These are phyloP conservation scores for Triticum dicoccoides DNA, from an alignment of 176 grass and related monocot genomes.

Conservation along the genomic window DNA sequence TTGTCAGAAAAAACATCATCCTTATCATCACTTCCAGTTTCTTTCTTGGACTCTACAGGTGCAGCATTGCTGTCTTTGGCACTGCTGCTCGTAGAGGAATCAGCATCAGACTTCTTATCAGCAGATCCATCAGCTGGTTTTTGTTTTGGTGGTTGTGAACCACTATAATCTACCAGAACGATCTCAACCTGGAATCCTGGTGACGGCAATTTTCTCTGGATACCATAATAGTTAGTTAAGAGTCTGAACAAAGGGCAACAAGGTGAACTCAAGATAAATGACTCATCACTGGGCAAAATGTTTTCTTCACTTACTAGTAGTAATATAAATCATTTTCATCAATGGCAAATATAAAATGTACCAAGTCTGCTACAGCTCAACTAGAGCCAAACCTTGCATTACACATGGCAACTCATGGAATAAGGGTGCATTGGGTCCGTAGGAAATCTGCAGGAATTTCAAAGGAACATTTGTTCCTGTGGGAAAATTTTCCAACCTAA, in stretches of 20 bases:
- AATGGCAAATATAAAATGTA: background rate
- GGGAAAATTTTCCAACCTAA: too few relatives aligned
- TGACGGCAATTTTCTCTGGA: conserved; percentile 91
- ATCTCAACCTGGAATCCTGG: conserved; percentile 91
- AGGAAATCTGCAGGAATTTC: too few relatives aligned
- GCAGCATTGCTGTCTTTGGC: conserved; percentile 43
- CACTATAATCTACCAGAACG: conserved; percentile 81
- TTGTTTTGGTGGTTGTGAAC: conserved; percentile 47
- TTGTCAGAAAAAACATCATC: conserved; percentile 88
- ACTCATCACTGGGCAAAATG: background rate
- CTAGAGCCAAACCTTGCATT: background rate
- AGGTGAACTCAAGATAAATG: background rate
- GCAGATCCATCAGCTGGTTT: conserved; percentile 16
- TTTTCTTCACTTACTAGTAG: background rate
- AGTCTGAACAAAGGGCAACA: background rate
- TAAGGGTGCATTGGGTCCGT: background rate
- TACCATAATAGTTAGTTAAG: conserved; percentile 26
- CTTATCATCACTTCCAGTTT: conserved; percentile 56
- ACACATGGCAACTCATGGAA: background rate
- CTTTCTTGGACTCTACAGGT: conserved; percentile 40
- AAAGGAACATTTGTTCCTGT: too few relatives aligned
- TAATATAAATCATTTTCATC: background rate
- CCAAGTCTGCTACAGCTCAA: background rate
- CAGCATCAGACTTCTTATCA: conserved; percentile 37
- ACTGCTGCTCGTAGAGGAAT: conserved; percentile 18